phyloP scores from a whole-genome alignment of 2,329 filamentous ascomycete species.

The Claviceps digitariae region DNA sequence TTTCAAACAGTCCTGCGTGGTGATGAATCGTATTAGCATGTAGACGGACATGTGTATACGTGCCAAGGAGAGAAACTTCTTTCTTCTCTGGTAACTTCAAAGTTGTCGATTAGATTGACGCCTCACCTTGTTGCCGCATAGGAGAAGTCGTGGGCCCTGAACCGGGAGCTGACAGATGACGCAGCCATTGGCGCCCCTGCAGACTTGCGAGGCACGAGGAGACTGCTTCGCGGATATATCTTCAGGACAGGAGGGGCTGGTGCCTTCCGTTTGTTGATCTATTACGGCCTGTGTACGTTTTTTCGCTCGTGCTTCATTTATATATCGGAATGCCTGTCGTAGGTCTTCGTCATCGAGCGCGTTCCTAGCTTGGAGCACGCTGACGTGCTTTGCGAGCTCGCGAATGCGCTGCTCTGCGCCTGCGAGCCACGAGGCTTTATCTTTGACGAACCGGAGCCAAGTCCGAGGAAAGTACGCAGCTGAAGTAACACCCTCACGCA shows the following conservation, averaged over 20 bases:
- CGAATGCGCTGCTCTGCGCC: constrained; percentile 31
- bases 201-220: constrained; percentile 21
- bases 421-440: constrained; percentile 39
- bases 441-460: constrained; percentile 37
- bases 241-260: not conserved
- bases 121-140: constrained; percentile 37
- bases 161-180: constrained; percentile 34
- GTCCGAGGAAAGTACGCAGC: constrained; percentile 36
- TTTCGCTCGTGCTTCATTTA: constrained; percentile 28
- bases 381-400: constrained; percentile 42
- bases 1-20: constrained; percentile 24
- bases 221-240: constrained; percentile 13
- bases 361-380: constrained; percentile 35
- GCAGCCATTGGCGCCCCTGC: constrained; percentile 32
- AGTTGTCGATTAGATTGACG: not conserved
- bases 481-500: constrained; percentile 36
- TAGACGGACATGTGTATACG: too few relatives aligned
- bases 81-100: too few relatives aligned
- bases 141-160: constrained; percentile 30
- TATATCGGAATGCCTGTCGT: constrained; percentile 25
- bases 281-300: not conserved
- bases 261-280: not conserved
- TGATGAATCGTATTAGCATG: not conserved
- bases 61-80: too few relatives aligned
- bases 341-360: constrained; percentile 32